Conservation (phyloP, 2,329 filamentous ascomycete species). For the Parascedosporium putredinis region DNA sequence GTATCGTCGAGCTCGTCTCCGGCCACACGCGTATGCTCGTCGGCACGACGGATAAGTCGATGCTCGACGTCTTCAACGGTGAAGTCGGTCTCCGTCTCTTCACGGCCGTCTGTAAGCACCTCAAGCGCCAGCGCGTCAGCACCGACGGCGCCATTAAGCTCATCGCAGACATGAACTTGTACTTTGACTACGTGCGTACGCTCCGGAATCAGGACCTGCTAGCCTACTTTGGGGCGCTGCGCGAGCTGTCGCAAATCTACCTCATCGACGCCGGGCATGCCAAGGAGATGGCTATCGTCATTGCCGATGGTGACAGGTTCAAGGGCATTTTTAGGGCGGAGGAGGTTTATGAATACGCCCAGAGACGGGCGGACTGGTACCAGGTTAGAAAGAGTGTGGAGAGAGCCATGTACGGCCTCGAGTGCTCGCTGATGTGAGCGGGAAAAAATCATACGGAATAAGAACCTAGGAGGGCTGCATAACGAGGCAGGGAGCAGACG, state of each 20-base stretch:
- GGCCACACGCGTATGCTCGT: constrained; percentile 87
- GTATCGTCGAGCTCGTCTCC: constrained; percentile 75
- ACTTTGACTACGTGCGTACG: constrained; percentile 73
- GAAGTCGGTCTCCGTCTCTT: constrained; percentile 93
- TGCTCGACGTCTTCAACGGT: constrained; percentile 96
- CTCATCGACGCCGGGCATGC: constrained; percentile 75
- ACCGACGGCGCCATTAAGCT: constrained; percentile 83
- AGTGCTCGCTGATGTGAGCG: constrained; percentile 80
- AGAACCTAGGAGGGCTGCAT: no score
- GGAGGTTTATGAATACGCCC: constrained; percentile 95
- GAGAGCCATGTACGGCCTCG: constrained; percentile 93
- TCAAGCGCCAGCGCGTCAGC: constrained; percentile 90
- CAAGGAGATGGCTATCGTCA: constrained; percentile 90
- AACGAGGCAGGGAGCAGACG: no score
- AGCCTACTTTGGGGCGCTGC: constrained; percentile 81
- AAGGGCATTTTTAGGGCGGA: constrained; percentile 87
- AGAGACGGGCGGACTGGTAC: constrained; percentile 91
- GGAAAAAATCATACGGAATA: no score
- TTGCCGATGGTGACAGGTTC: constrained; percentile 84
- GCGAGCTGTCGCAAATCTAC: constrained; percentile 92
- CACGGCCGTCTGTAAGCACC: constrained; percentile 85
- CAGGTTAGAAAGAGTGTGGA: constrained; percentile 80
- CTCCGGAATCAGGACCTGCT: constrained; percentile 75
- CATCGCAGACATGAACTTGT: constrained; percentile 94
- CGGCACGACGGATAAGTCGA: constrained; percentile 93